Evolutionary conservation across 148 eudicot genomes (phyloP).

Genomic region (Chenopodium berlandieri): DNA sequence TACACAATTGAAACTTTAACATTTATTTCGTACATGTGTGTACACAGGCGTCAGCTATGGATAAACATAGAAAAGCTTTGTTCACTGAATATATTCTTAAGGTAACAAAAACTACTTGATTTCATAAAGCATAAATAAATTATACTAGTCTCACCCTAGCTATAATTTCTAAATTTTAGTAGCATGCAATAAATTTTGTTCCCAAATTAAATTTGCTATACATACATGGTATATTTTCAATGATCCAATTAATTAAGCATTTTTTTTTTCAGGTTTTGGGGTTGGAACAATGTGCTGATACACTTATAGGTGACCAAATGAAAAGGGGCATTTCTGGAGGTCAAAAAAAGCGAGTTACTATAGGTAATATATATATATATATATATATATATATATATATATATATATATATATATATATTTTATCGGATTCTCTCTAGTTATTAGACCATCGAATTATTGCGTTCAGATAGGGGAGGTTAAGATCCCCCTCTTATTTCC

Average conservation of each 20-base stretch:
- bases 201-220: neutral
- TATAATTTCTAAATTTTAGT: no score
- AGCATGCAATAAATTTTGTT: neutral
- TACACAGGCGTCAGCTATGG: constrained; percentile 33
- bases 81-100: constrained; percentile 42
- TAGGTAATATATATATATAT: constrained; percentile 6
- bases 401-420: no score
- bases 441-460: neutral
- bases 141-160: neutral
- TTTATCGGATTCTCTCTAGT: neutral
- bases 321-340: constrained; percentile 38
- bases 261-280: constrained; percentile 14
- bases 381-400: neutral
- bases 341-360: constrained; percentile 28
- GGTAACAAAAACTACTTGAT: constrained; percentile 22
- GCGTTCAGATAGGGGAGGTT: no score
- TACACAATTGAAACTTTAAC: no score
- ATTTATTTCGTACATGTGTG: neutral
- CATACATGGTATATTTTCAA: neutral
- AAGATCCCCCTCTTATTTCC: no score
- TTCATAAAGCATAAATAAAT: neutral
- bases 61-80: constrained; percentile 32
- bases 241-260: neutral
- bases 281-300: constrained; percentile 31
- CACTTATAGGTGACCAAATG: constrained; percentile 26